phyloP scores from a whole-genome alignment of 2,329 filamentous ascomycete genomes.

The Talaromyces sp. region DNA sequence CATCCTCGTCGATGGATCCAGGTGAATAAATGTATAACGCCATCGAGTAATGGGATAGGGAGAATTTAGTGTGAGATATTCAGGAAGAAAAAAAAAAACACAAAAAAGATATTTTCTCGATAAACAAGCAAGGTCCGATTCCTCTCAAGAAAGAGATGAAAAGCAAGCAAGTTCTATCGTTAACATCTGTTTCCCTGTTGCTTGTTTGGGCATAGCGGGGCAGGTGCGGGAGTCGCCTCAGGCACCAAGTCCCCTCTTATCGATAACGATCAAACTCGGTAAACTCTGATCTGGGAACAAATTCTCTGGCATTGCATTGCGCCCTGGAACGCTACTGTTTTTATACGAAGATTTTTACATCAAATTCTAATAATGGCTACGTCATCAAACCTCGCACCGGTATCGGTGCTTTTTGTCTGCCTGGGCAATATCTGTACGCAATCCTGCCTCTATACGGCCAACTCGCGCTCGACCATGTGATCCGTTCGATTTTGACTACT shows the following conservation, averaged over 20 bases:
- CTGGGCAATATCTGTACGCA: conserved; percentile 83
- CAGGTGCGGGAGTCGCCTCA: background rate
- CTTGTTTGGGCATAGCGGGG: background rate
- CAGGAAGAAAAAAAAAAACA: background rate
- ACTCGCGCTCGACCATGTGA: too few relatives aligned
- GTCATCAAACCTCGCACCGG: conserved; percentile 12
- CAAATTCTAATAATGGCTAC: background rate
- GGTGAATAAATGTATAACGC: background rate
- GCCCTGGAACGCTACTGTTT: too few relatives aligned
- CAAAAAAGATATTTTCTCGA: too few relatives aligned
- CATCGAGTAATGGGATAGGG: background rate
- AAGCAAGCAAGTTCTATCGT: background rate
- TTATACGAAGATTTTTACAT: background rate
- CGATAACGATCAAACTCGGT: background rate
- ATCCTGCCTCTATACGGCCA: background rate
- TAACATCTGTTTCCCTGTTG: background rate
- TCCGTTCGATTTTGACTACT: too few relatives aligned
- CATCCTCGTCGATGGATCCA: background rate
- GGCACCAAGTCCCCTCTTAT: background rate
- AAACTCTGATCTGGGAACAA: background rate
- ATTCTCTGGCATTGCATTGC: background rate
- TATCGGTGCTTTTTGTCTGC: conserved; percentile 89
- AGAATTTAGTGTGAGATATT: background rate
- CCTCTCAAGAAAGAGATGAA: background rate
- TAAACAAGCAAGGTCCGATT: background rate